A percentile compares a stretch with the other conserved stretches of the same genome.
phyloP scores from a whole-genome alignment of 345 rosid species.

The Brassica rapa region DNA sequence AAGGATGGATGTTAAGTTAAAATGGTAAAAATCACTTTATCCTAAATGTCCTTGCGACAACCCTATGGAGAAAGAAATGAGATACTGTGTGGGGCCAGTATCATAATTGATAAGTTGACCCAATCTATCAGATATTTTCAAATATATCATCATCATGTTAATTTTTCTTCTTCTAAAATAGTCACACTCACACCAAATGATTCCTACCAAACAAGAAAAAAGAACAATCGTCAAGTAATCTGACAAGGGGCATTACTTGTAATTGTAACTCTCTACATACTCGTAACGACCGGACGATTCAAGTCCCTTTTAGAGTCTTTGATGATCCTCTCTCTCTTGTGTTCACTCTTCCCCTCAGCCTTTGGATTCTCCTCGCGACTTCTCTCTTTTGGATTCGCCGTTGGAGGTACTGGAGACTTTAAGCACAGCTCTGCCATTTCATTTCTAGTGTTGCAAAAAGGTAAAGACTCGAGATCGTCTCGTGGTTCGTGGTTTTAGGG shows the following conservation, averaged over 20 bases:
- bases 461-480: not conserved
- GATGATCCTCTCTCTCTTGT: not conserved
- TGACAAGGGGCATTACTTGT: not conserved
- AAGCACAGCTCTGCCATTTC: conserved; percentile 4
- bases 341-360: not conserved
- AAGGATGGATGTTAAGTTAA: not conserved
- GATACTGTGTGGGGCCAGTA: not conserved
- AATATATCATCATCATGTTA: not conserved
- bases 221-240: not conserved
- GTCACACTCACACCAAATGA: not conserved
- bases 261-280: not conserved
- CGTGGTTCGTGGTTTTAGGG: not conserved
- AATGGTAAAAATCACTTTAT: not conserved
- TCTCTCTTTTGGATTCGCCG: not conserved
- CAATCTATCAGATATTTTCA: not conserved
- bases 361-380: not conserved
- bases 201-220: not conserved
- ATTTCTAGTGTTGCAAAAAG: conserved; percentile 8
- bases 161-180: not conserved
- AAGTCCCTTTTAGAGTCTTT: not conserved
- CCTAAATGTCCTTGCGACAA: not conserved
- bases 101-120: not conserved
- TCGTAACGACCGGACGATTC: not conserved
- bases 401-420: not conserved
- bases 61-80: not conserved